These are phyloP conservation scores for Lentinula lateritia DNA, from an alignment of 768 basidiomycete genomes.

Conservation along the genomic window DNA sequence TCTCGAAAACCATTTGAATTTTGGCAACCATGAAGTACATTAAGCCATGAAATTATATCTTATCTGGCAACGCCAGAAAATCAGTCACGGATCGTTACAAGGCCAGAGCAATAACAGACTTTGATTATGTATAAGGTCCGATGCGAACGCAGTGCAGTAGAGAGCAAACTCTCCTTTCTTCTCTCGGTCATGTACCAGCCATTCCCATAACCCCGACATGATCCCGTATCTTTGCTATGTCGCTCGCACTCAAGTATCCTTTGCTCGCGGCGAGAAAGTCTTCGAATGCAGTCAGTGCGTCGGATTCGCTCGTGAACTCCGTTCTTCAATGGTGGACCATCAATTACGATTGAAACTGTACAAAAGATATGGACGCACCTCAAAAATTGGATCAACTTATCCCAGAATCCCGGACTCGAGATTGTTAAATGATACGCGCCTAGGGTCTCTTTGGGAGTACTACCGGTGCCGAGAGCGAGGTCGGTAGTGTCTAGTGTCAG, in stretches of 20 bases:
- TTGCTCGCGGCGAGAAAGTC: slow-evolving; percentile 82
- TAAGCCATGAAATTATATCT: not conserved
- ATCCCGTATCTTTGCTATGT: slow-evolving; percentile 92
- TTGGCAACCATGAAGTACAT: not conserved
- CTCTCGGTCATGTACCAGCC: slow-evolving; percentile 56
- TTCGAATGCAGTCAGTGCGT: slow-evolving; percentile 75
- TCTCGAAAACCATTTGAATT: too few relatives aligned
- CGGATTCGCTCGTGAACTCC: slow-evolving; percentile 58
- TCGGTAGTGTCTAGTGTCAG: slow-evolving; percentile 53
- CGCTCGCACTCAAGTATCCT: slow-evolving; percentile 69
- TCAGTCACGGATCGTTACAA: not conserved
- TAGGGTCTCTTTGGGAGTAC: slow-evolving; percentile 37
- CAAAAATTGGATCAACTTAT: slow-evolving; percentile 58
- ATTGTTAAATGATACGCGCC: slow-evolving; percentile 63
- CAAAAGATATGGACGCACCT: slow-evolving; percentile 29
- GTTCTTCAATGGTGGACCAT: slow-evolving; percentile 26
- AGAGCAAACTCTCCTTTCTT: not conserved
- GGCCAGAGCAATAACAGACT: not conserved
- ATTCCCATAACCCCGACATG: slow-evolving; percentile 82
- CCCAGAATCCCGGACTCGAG: slow-evolving; percentile 80
- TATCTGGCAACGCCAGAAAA: too few relatives aligned
- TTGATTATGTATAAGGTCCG: not conserved
- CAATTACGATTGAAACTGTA: not conserved
- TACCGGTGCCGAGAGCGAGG: not conserved
- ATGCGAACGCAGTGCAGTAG: not conserved